Evolutionary conservation across 768 basidiomycete genomes (phyloP).

Genomic region (Mycena alexandri): DNA sequence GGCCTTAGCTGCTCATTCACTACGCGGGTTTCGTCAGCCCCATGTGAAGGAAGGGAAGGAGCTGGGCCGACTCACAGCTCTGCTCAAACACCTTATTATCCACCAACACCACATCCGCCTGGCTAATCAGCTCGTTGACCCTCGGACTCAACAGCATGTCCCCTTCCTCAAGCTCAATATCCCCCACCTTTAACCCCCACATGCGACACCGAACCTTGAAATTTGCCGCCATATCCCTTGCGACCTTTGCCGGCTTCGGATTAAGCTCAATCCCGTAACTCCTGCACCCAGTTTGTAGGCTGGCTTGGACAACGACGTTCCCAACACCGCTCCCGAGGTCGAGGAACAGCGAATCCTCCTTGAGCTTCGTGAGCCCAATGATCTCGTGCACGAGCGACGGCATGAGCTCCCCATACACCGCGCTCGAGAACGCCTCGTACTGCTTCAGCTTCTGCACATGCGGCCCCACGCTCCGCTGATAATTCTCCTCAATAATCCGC

Average conservation of each 20-base stretch:
- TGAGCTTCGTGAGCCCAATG: conserved; percentile 66
- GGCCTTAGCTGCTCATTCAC: conserved; percentile 91
- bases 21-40: conserved; percentile 43
- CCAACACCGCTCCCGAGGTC: conserved; percentile 91
- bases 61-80: conserved; percentile 66
- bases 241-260: conserved; percentile 84
- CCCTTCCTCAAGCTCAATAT: conserved; percentile 84
- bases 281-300: conserved; percentile 81
- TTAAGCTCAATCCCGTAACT: conserved; percentile 87
- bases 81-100: conserved; percentile 90
- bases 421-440: conserved; percentile 87
- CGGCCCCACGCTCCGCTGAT: conserved; percentile 94
- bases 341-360: conserved; percentile 75
- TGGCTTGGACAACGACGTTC: conserved; percentile 86
- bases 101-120: conserved; percentile 93
- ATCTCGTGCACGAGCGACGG: conserved; percentile 85
- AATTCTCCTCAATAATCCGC: conserved; percentile 90
- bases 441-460: conserved; percentile 83
- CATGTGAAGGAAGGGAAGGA: conserved; percentile 3
- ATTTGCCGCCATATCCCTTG: conserved; percentile 79
- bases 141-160: conserved; percentile 83
- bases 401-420: conserved; percentile 92
- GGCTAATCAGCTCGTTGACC: conserved; percentile 75
- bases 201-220: conserved; percentile 83
- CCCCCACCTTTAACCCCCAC: conserved; percentile 89